These are phyloP conservation scores for Solanum gandarillasii DNA, from an alignment of 257 asterid species.

Conservation along the genomic window DNA sequence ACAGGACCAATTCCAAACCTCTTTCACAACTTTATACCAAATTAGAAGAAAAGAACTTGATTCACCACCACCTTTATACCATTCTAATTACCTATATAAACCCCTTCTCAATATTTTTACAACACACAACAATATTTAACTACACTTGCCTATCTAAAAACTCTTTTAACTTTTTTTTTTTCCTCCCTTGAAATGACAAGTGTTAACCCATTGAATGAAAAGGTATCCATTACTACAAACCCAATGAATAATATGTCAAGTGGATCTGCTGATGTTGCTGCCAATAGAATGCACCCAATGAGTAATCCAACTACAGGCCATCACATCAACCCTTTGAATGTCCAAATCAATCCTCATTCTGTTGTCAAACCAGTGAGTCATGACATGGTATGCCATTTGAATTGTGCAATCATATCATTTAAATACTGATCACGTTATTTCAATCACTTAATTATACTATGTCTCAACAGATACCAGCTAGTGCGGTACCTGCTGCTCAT, in stretches of 20 bases:
- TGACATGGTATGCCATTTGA: not conserved
- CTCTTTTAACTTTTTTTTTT: too few species aligned
- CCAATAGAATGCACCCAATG: not conserved
- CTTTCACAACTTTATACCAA: constrained; percentile 18
- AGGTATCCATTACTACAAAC: not conserved
- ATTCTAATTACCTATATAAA: constrained; percentile 28
- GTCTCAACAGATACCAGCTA: not conserved
- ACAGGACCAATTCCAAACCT: constrained; percentile 32
- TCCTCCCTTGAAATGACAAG: not conserved
- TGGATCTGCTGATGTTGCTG: not conserved
- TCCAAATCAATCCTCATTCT: not conserved
- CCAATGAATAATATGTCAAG: not conserved
- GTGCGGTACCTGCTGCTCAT: not conserved
- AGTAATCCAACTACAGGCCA: not conserved
- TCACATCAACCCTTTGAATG: not conserved
- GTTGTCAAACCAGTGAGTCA: not conserved
- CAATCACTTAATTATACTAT: not conserved
- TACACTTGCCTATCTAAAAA: not conserved
- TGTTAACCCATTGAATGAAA: not conserved
- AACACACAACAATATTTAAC: constrained; percentile 5
- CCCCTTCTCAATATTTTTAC: not conserved
- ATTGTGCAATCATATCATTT: not conserved
- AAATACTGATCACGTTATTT: too few species aligned
- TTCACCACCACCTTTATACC: constrained; percentile 41
- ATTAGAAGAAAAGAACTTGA: constrained; percentile 54